Evolutionary conservation across 345 rosid species (phyloP), one percentile per base, ranked within the genome.

Genomic region (Cardamine chenopodiifolia): DNA sequence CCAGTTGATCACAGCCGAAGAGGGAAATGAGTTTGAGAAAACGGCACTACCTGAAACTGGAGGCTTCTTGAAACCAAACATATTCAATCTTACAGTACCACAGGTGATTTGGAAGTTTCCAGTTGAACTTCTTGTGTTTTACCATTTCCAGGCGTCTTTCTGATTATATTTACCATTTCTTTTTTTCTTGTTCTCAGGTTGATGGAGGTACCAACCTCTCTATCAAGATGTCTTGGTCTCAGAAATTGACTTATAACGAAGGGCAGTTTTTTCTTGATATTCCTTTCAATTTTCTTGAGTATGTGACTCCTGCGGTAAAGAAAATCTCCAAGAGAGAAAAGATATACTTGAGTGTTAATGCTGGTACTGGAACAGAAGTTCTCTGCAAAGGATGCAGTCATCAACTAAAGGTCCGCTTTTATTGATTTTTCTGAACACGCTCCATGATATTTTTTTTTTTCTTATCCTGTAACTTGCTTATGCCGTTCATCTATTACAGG

Each of bases 211-310:
- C 92, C 8, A 83, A 74, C 78, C 62, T 95, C 62, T 86, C 89
- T 10, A 79, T 95, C 34, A 89, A 83, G 75, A 82, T 92, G 66
- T 66, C 77, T 18, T 95, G 99, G 97, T 82, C 86, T 57, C 98
- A 95, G 82, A 95, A 90, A 76, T 65, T 88, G 74, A 76, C 76
- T 10, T 90, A 80, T 53, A 49, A 45, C 2, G 63, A 87, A 20
- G 92, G 96, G 25, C 88, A 88, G 68, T 89, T 87, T 44, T 83
- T 82, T 19, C 37, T 95, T 71, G 73, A 59, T 10, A 81, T 95
- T 68, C 99, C 99, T 20, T 95, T 90, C 54, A 85, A 68, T 35
- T 95, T 95, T 67, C 99, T 97, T 0, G 93, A 88, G 66, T 92
- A 79, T 78, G 99, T 90, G 49, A 86, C 86, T 71, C 94, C 99